Evolutionary conservation across 2,329 filamentous ascomycete genomes (phyloP), one percentile per base, ranked within the genome.

Genomic region (Diaporthe citriasiana): DNA sequence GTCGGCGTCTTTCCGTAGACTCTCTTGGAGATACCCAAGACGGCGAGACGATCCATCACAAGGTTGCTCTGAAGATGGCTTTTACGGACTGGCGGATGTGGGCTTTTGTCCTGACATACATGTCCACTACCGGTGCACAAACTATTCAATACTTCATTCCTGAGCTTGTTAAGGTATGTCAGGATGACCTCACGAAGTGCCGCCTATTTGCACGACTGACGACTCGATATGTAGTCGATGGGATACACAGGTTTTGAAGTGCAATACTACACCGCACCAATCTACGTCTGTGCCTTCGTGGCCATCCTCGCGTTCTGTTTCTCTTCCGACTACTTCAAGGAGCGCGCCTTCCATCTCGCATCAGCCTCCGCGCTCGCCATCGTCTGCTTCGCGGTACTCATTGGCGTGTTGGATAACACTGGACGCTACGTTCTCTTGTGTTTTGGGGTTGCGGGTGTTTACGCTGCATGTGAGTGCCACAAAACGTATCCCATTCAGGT

Each of bases 1-100:
- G 92, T 30, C 84, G 86, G 2, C 87, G 92, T 1, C 83, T 94
- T n/a, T 82, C 82, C 4, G 91, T 93, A 78, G 83, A 91, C 75
- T 91, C 93, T 79, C 85, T 87, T 4, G 89, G 87, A 40, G 89
- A 89, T 1, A 86, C 89, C 73, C 89, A 92, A 76, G 77, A 73
- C 22, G 76, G 72, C 3, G 60, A 72, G 45, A 91, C 93, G 79
- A 84, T 89, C 1, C 71, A 73, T 0, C 78, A 79, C 55, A 19
- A 75, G 35, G 72, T 76, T 71, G 77, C 80, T 0, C 38, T 82
- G 27, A 78, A 79, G 77, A 66, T 78, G 51, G 76, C 77, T 12
- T 60, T 88, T 27, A 78, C 77, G 5, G 84, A 87, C 74, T 83
- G 82, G 82, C 78, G 80, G 42, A 82, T 82, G 0, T 86, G 83